Base-by-base conservation (phyloP, 805 yeast species). In the Pichia deserticola region DNA sequence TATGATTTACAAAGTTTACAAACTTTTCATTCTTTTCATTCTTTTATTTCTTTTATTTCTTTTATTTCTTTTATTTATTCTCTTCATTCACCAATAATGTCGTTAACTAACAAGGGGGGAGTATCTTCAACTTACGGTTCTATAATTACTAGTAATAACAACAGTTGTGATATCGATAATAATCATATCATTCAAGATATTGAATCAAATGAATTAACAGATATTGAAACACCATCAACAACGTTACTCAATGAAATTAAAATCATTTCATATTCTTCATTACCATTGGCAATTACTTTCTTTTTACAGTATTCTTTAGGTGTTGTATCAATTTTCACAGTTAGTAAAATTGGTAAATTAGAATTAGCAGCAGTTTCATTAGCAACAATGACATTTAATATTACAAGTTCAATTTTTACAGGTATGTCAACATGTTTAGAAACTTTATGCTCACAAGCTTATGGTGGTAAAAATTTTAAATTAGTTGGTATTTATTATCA, bases 361-460 rank as follows among this genome's bases (percentile, higher is more conserved):
- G 86, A 80, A 60, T 67, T 83, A 40, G 88, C 86, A 13, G 89
- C 86, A 15, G 84, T 81, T 3, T 76, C 85, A 25, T 65, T 83
- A 43, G 81, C 84, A 9, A 75, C 84, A 11, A 82, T 82, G 86
- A 81, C 88, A 1, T 85, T 85, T 12, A 82, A 81, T 57, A 81
- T 83, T 47, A 87, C 86, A 1, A 74, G 81, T 54, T 82, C 86
- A 34, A 72, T 82, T 5, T 77, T 83, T 54, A 86, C 81, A 59
- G 89, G 89, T 12, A 75, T 82, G 7, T 74, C 85, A 29, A 81
- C 89, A 0, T 79, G 85, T 57, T 69, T 83, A 47, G 88, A 82
- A 57, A 83, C 89, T 0, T 66, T 83, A 25, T 82, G 88, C 62
- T 79, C 87, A 3, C 88, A 83, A 63, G 81, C 87, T 0, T 82